Base-by-base conservation (phyloP, 148 eudicot species). In the Rhododendron molle region DNA sequence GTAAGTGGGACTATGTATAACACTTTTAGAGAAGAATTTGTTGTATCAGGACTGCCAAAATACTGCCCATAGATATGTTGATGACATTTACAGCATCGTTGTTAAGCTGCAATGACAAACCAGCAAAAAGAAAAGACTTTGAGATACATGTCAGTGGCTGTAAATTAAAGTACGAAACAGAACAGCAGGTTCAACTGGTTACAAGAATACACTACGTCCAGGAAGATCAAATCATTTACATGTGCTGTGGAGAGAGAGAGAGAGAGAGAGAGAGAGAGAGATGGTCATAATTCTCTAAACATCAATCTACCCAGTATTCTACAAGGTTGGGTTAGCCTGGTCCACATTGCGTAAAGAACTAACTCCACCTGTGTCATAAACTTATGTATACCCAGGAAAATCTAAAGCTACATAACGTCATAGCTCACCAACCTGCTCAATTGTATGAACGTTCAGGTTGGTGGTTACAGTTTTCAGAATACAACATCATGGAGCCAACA, bases 51-150 rank as follows among this genome's bases (percentile, higher is more conserved):
- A 96, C 88, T 49, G 99, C 98, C 80, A 96, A 88, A 47, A 91
- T 85, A 91, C 95, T 91, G 40, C 99, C 99, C 87, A 93, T 90
- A 30, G 99, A 93, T 91, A 96, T 94, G 85, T 95, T 96, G 89
- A 96, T 92, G 86, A 96, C 86, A 83, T 96, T 95, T 44, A 96
- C 99, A 78, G 86, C 94, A 58, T 96, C 98, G 73, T 96, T 96
- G 92, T 93, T 96, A 50, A 95, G 95, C 98, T 96, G 96, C 89
- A 87, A 91, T 80, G 21, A 38, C 54, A 43, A 40, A 13, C 54
- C 69, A 46, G 80, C 20, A 28, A 67, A 60, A 46, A 56, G 69
- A n/a, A 72, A 72, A 82, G 16, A 52, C 14, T 11, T 38, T 30
- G 56, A 86, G 40, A 54, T n/a, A 74, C 34, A 67, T 28, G 20